Evolutionary conservation across 2,329 filamentous ascomycete species (phyloP).

Genomic region (Xylariaceae sp.): DNA sequence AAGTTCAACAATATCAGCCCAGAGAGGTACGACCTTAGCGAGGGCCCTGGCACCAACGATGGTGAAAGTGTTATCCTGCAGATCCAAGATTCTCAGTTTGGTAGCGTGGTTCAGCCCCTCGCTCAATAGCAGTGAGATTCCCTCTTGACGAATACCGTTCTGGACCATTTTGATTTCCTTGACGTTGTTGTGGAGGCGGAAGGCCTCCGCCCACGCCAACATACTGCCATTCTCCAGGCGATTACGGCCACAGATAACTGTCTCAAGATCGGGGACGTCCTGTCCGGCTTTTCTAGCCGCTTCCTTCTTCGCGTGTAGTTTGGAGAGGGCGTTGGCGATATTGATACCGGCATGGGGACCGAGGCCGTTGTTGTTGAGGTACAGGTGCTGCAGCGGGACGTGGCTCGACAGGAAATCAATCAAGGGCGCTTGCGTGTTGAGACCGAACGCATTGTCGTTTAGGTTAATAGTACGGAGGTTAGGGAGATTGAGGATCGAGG

Average conservation of each 20-base stretch:
- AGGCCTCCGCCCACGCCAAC: slow-evolving; percentile 87
- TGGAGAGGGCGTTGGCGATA: slow-evolving; percentile 79
- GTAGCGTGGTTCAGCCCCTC: slow-evolving; percentile 69
- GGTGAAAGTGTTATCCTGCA: slow-evolving; percentile 98
- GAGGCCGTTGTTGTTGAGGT: slow-evolving; percentile 97
- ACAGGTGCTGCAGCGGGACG: slow-evolving; percentile 84
- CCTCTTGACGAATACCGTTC: slow-evolving; percentile 93
- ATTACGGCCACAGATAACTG: slow-evolving; percentile 95
- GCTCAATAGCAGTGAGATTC: slow-evolving; percentile 73
- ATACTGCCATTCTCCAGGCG: slow-evolving; percentile 93
- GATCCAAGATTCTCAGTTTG: slow-evolving; percentile 69
- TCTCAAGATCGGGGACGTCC: slow-evolving; percentile 78
- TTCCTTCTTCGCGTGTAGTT: slow-evolving; percentile 78
- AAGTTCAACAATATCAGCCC: slow-evolving; percentile 73
- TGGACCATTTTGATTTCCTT: slow-evolving; percentile 94
- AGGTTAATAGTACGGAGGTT: slow-evolving; percentile 88
- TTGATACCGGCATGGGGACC: slow-evolving; percentile 85
- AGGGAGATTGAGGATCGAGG: slow-evolving; percentile 76
- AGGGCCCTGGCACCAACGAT: slow-evolving; percentile 71
- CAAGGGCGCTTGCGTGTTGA: slow-evolving; percentile 89
- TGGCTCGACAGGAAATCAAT: slow-evolving; percentile 87
- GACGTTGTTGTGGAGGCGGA: slow-evolving; percentile 74
- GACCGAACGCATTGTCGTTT: slow-evolving; percentile 95
- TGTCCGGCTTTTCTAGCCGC: slow-evolving; percentile 65
- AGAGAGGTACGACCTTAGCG: slow-evolving; percentile 65